Evolutionary conservation across 805 yeast species (phyloP).

Genomic region (Babjeviella inositovora): DNA sequence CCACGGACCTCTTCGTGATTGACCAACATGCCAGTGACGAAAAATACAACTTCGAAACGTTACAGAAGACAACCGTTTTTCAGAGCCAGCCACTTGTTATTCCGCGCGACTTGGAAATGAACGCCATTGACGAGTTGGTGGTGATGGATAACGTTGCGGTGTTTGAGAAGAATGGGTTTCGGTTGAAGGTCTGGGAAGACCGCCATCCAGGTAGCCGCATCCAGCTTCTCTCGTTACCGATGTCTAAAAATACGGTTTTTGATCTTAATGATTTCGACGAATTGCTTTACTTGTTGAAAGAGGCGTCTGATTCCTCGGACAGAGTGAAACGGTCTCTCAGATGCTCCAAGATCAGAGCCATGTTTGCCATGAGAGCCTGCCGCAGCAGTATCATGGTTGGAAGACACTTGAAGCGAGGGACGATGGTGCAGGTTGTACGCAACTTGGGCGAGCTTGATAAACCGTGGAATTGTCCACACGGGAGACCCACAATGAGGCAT

Average conservation of each 20-base stretch:
- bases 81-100: constrained; percentile 57
- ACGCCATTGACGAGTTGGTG: constrained; percentile 62
- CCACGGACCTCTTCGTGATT: constrained; percentile 58
- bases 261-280: constrained; percentile 61
- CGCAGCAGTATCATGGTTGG: constrained; percentile 93
- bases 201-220: constrained; percentile 41
- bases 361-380: constrained; percentile 94
- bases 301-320: constrained; percentile 21
- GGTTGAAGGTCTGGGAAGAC: constrained; percentile 30
- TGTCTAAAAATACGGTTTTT: constrained; percentile 55
- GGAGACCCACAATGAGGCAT: constrained; percentile 94
- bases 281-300: constrained; percentile 49
- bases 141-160: constrained; percentile 42
- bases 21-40: constrained; percentile 99
- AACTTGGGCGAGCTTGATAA: constrained; percentile 61
- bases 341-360: constrained; percentile 65
- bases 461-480: constrained; percentile 98
- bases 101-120: constrained; percentile 43
- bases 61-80: constrained; percentile 38
- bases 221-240: constrained; percentile 48
- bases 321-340: constrained; percentile 17
- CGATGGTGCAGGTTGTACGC: constrained; percentile 56
- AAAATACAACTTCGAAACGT: constrained; percentile 72
- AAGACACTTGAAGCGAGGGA: constrained; percentile 32
- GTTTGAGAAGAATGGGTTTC: constrained; percentile 69